A percentile compares a stretch with the other conserved stretches of the same genome.
Evolutionary conservation across 306 rosid genomes (phyloP).

Genomic region (Chamaecrista fasciculata): DNA sequence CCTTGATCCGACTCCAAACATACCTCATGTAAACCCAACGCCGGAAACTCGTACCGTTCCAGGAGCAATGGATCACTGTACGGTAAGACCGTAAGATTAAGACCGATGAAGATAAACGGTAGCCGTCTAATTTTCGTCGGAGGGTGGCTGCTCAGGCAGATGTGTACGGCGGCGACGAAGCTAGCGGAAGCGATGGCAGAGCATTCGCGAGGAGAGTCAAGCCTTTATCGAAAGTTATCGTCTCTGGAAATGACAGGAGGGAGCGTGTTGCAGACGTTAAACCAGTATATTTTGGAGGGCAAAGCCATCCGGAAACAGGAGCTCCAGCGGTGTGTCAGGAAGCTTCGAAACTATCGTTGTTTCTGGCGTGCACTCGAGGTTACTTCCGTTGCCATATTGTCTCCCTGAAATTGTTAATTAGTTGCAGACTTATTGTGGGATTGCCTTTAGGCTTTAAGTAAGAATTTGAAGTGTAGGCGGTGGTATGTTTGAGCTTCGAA

Average conservation of each 20-base stretch:
- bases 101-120: slow-evolving; percentile 39
- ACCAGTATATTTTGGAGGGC: slow-evolving; percentile 60
- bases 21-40: too few relatives aligned
- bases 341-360: slow-evolving; percentile 60
- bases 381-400: background rate
- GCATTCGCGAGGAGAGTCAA: background rate
- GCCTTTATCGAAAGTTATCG: slow-evolving; percentile 57
- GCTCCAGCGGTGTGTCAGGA: slow-evolving; percentile 45
- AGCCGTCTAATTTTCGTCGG: slow-evolving; percentile 36
- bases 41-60: too few relatives aligned
- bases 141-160: slow-evolving; percentile 38
- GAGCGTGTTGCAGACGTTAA: slow-evolving; percentile 54
- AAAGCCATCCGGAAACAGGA: slow-evolving; percentile 42
- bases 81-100: too few relatives aligned
- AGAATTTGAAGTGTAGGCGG: background rate
- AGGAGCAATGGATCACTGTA: too few relatives aligned
- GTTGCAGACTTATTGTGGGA: background rate
- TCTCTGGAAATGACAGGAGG: slow-evolving; percentile 55
- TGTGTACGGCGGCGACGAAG: slow-evolving; percentile 30
- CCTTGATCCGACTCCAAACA: too few relatives aligned
- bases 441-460: background rate
- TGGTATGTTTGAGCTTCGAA: background rate
- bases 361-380: slow-evolving; percentile 73
- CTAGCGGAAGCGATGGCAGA: background rate
- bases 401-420: background rate